Percentiles rank a stretch among this genome's conserved stretches.
Evolutionary conservation across 305 asterid genomes (phyloP).

Genomic region (Solanum hybrid): DNA sequence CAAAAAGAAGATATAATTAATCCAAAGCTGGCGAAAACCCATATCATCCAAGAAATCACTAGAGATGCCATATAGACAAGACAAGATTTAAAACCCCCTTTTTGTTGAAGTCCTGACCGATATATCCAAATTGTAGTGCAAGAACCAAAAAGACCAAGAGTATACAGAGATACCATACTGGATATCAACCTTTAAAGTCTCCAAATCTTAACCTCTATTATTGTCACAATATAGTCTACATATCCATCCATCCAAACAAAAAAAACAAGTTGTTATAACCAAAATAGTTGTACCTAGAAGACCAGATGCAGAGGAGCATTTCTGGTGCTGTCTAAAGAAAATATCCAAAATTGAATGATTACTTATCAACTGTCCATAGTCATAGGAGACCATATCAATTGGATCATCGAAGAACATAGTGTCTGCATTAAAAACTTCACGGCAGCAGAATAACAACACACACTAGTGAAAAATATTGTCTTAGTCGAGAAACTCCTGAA

Average conservation of each 20-base stretch:
- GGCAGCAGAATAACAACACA: background rate
- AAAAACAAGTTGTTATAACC: background rate
- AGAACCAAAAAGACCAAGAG: background rate
- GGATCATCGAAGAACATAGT: background rate
- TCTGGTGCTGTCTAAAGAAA: background rate
- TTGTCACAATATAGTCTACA: background rate
- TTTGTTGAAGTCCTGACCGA: background rate
- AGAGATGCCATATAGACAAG: background rate
- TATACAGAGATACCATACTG: background rate
- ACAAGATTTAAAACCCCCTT: background rate
- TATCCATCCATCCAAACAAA: background rate
- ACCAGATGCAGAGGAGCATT: background rate
- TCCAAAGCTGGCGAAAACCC: background rate
- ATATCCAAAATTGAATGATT: background rate
- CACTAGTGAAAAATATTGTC: background rate
- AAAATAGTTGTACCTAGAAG: background rate
- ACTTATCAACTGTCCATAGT: background rate
- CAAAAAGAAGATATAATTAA: background rate
- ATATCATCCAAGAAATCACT: background rate
- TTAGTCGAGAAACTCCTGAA: background rate
- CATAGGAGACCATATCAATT: background rate
- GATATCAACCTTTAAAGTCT: background rate
- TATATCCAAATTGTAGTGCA: background rate
- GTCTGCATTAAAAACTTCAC: background rate
- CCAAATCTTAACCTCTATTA: background rate